Base-by-base conservation (phyloP, 768 basidiomycete species). In the Rossbeevera mucosa region DNA sequence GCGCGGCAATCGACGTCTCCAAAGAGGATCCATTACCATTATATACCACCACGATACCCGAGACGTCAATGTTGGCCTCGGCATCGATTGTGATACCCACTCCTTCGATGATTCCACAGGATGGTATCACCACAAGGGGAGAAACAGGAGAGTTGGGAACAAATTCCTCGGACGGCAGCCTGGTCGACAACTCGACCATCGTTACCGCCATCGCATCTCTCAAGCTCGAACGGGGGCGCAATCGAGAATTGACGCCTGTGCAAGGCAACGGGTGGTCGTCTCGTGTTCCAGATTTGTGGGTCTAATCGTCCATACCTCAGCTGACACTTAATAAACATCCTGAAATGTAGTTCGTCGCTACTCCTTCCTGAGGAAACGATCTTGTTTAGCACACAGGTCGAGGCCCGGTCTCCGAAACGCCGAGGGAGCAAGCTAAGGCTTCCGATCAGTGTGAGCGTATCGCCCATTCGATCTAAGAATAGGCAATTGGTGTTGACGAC, bases 401-500 rank as follows among this genome's bases (percentile, higher is more conserved):
- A 84, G 59, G 74, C 76, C 12, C 76, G 77, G 14, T 74, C 76
- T 38, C 69, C 79, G 21, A 76, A 77, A 53, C 76, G 82, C 4
- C 79, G 83, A 21, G 80, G 82, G 4, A 83, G 81, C 57, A 76
- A 74, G 45, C 64, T 86, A 33, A 69, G 83, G 21, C 71, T 76
- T 11, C 74, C 79, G 0, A 69, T 83, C 5, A 74, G 75, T 18
- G 78, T 80, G 0, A 74, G 75, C 20, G 78, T 80, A 0, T 57
- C 68, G 11, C 73, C 76, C 11, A 73, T 74, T 53, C 76, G 77
- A 52, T 65, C 76, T 7, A 83, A 82, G 62, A 69, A 74, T 14
- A 73, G 84, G 21, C 76, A 81, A 55, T 60, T 86, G 8, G 66
- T 85, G 29, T 67, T 86, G 44, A 86, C 84, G 29, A 76, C 70